Conservation (phyloP, 2,329 filamentous ascomycete species). For the Colletotrichum eleusines region DNA sequence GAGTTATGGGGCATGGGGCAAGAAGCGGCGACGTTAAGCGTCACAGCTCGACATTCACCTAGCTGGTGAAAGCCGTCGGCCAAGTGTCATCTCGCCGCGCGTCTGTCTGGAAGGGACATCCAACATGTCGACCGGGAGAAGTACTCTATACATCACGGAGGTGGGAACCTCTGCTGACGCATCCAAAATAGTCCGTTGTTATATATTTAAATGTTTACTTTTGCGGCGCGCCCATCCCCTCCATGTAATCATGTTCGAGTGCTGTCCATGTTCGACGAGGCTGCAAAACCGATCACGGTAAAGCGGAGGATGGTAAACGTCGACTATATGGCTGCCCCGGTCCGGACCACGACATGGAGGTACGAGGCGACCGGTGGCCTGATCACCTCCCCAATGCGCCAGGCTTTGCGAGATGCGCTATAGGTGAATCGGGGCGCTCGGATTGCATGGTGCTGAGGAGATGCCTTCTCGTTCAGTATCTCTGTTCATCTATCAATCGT, state of each 20-base stretch:
- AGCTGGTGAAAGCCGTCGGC: neutral
- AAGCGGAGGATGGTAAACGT: neutral
- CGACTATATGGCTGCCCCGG: neutral
- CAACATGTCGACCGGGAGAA: too few species aligned
- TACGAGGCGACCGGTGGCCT: neutral
- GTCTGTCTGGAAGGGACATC: too few species aligned
- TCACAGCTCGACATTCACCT: neutral
- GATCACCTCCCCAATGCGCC: too few species aligned
- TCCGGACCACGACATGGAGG: neutral
- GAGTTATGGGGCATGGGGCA: too few species aligned
- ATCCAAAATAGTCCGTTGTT: neutral
- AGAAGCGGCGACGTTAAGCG: neutral
- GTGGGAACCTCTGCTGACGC: neutral
- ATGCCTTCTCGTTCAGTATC: too few species aligned
- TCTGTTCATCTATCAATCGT: neutral
- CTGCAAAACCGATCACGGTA: neutral
- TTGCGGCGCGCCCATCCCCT: neutral
- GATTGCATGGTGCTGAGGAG: too few species aligned
- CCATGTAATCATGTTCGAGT: neutral
- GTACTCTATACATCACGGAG: neutral
- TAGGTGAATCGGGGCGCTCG: too few species aligned
- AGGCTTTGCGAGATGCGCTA: too few species aligned
- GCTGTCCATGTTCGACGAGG: neutral
- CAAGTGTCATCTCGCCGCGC: too few species aligned
- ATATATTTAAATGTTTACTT: neutral